Evolutionary conservation across 352 stramenopile genomes (phyloP).

Genomic region (Pythium biforme): DNA sequence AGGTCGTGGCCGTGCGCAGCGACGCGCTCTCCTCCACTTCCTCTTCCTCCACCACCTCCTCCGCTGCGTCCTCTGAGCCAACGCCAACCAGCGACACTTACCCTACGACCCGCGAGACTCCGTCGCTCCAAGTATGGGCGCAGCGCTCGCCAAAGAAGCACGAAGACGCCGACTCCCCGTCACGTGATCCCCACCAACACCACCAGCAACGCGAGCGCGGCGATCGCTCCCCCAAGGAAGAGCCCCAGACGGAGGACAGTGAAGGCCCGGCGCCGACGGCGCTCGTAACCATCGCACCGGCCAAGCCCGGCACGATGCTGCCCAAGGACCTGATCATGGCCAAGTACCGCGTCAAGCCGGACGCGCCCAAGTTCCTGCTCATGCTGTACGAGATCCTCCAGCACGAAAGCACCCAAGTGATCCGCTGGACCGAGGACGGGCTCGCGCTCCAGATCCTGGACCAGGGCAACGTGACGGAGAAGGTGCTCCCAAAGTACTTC

Average conservation of each 20-base stretch:
- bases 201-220: neutral
- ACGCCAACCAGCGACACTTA: neutral
- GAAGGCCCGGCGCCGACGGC: neutral
- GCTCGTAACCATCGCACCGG: constrained; percentile 17
- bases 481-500: constrained; percentile 88
- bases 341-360: constrained; percentile 34
- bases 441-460: constrained; percentile 53
- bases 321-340: constrained; percentile 17
- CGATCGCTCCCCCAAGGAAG: neutral
- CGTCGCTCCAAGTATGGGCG: neutral
- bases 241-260: neutral
- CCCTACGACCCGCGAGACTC: neutral
- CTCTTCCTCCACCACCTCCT: neutral
- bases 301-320: constrained; percentile 3
- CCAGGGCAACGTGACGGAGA: constrained; percentile 45
- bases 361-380: constrained; percentile 53
- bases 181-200: neutral
- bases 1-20: constrained; percentile 15
- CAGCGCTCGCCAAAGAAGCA: neutral
- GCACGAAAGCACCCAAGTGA: constrained; percentile 44
- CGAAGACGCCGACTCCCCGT: neutral
- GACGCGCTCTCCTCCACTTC: neutral
- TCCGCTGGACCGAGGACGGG: constrained; percentile 50
- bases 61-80: neutral
- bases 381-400: constrained; percentile 58